Base-by-base conservation (phyloP, 805 yeast species). In the Teunomyces cretensis region DNA sequence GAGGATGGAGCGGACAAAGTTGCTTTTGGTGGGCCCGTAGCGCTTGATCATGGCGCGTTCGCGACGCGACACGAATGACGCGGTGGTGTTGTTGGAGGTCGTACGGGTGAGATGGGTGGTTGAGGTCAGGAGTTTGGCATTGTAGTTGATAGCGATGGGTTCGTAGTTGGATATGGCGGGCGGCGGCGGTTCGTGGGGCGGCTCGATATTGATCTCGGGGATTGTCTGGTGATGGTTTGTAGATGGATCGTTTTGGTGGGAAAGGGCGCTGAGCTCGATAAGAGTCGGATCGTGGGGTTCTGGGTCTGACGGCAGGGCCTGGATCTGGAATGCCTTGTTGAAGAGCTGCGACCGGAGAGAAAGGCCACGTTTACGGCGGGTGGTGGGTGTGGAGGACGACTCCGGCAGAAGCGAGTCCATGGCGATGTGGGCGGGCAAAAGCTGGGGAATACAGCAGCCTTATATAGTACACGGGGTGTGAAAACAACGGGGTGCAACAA, bases 301-400 rank as follows among this genome's bases (percentile, higher is more conserved):
- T 30, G 51, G 48, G 16, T 60, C 70, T 39, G 58, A 66, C 43
- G 54, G 49, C 26, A 52, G 58, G 27, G 47, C 45, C 44, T 44
- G 57, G 13, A 52, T 33, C 42, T 54, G 19, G 56, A 44, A 12
- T 38, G 70, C 60, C 48, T 73, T 79, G 57, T 74, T 79, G 65
- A 84, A 75, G 40, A 85, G 68, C 64, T 85, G 89, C 0, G 86
- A 72, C 48, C 91, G 70, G 45, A 85, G 62, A 7, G 88, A 81
- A 48, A 82, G 79, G 0, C 90, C 90, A 54, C 91, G 64, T 49
- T 75, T 76, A 50, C 87, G 67, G 26, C 75, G 46, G 9, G 58
- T 44, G 17, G 48, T 60, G 9, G 59, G 58, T 22, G 56, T 51
- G 31, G 30, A 32, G 27, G 38, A 35, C 9, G 38, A 35, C 17